phyloP scores from a whole-genome alignment of 2,329 filamentous ascomycete genomes.

The Neofusicoccum umdonicola region DNA sequence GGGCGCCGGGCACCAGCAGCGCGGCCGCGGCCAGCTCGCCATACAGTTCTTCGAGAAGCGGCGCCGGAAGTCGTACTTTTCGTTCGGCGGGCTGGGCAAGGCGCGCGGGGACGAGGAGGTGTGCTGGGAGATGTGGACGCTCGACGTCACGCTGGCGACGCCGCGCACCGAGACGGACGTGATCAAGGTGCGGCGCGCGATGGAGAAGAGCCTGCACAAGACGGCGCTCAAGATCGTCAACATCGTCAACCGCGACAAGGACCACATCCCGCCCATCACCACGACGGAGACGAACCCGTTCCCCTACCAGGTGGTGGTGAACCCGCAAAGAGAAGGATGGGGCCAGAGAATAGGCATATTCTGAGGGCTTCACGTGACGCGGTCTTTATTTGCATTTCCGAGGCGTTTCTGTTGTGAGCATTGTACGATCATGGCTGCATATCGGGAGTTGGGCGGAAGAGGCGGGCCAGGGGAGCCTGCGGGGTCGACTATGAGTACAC shows the following conservation, averaged over 20 bases:
- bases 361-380: slow-evolving; percentile 16
- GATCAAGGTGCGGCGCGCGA: slow-evolving; percentile 82
- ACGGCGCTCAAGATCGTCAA: slow-evolving; percentile 87
- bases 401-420: slow-evolving; percentile 14
- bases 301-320: slow-evolving; percentile 87
- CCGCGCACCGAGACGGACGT: slow-evolving; percentile 86
- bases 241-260: slow-evolving; percentile 83
- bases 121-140: slow-evolving; percentile 94
- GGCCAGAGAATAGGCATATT: slow-evolving; percentile 76
- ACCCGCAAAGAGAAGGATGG: slow-evolving; percentile 78
- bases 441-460: slow-evolving; percentile 12
- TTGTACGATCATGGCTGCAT: slow-evolving; percentile 10
- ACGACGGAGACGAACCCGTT: slow-evolving; percentile 91
- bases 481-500: neutral
- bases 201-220: slow-evolving; percentile 84
- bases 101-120: slow-evolving; percentile 80
- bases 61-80: slow-evolving; percentile 72
- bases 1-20: slow-evolving; percentile 52
- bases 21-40: slow-evolving; percentile 73
- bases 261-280: slow-evolving; percentile 95
- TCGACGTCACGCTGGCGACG: slow-evolving; percentile 90
- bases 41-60: slow-evolving; percentile 96
- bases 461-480: neutral
- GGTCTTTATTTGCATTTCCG: neutral
- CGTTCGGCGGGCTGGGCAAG: slow-evolving; percentile 52